Base-by-base conservation (phyloP, 148 eudicot genomes). In the Vaccinium corymbosum region DNA sequence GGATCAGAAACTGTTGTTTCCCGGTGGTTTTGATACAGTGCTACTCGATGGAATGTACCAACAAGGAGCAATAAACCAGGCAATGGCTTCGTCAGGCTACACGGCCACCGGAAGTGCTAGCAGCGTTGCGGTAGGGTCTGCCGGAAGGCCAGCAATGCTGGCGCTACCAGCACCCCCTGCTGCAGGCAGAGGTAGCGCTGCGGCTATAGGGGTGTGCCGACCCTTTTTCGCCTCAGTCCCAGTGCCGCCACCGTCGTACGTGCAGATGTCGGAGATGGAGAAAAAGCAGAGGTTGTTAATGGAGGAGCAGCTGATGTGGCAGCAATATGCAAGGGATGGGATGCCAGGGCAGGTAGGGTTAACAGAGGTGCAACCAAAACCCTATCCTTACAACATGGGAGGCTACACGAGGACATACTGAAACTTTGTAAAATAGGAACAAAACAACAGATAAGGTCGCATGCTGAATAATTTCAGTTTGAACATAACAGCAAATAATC, bases 231-330 rank as follows among this genome's bases (percentile, higher is more conserved):
- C 95, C 1, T 94, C 98, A 7, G 70, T 90, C 3, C 91, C 84
- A 4, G 90, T 94, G 17, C 85, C 98, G 0, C 94, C 98, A 53
- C 97, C 97, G 6, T 17, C 95, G 4, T 96, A 90, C 27, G 95
- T 96, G 79, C 99, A 96, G 80, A 94, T 96, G 95, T 86, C 95
- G 14, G 99, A 96, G 25, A 53, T 94, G 89, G 98, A 96, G 86
- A 93, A 87, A 87, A 96, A 94, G 81, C 98, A 92, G 71, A 88
- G 88, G 81, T 49, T 89, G 53, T 81, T 96, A 80, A 77, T 93
- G 68, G 90, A 94, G 81, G 98, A 96, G 87, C 98, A 96, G 53
- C 14, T 85, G 17, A 84, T 92, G 93, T 96, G 98, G 98, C 93
- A 94, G 68, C 93, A 96, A 70, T 96, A 93, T 83, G 84, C 87